These are phyloP conservation scores for Camelina hispida DNA, from an alignment of 345 rosid genomes.

Conservation along the genomic window DNA sequence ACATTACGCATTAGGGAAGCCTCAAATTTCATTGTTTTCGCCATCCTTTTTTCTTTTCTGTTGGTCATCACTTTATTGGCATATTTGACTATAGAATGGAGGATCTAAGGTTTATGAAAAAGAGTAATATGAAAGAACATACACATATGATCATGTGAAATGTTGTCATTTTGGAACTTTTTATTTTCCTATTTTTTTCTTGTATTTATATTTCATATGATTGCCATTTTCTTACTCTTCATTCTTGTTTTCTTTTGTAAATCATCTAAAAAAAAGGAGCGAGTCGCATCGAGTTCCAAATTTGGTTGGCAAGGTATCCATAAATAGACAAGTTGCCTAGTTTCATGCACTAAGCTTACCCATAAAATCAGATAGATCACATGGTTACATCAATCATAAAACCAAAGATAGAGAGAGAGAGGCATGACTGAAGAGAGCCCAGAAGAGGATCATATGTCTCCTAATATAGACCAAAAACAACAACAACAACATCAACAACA, in stretches of 20 bases:
- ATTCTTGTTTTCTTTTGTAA: neutral
- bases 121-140: too few relatives aligned
- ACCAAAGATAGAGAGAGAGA: neutral
- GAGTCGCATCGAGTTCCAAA: slow-evolving; percentile 40
- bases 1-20: too few relatives aligned
- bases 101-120: too few relatives aligned
- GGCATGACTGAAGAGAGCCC: slow-evolving; percentile 67
- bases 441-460: slow-evolving; percentile 45
- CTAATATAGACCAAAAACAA: slow-evolving; percentile 27
- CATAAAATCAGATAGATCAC: slow-evolving; percentile 37
- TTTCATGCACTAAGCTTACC: slow-evolving; percentile 41
- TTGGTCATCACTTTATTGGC: too few relatives aligned
- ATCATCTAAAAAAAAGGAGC: neutral
- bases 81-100: too few relatives aligned
- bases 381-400: slow-evolving; percentile 18
- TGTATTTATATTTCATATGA: neutral
- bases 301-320: slow-evolving; percentile 26
- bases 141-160: too few relatives aligned
- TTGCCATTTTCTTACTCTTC: neutral
- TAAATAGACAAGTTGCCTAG: slow-evolving; percentile 37
- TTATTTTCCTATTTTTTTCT: too few relatives aligned
- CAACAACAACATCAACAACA: neutral
- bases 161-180: too few relatives aligned
- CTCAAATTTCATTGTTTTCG: too few relatives aligned
- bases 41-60: too few relatives aligned